Percentiles rank a stretch among this genome's conserved stretches.
phyloP scores from a whole-genome alignment of 2,329 filamentous ascomycete genomes.

The Diaporthe vexans region DNA sequence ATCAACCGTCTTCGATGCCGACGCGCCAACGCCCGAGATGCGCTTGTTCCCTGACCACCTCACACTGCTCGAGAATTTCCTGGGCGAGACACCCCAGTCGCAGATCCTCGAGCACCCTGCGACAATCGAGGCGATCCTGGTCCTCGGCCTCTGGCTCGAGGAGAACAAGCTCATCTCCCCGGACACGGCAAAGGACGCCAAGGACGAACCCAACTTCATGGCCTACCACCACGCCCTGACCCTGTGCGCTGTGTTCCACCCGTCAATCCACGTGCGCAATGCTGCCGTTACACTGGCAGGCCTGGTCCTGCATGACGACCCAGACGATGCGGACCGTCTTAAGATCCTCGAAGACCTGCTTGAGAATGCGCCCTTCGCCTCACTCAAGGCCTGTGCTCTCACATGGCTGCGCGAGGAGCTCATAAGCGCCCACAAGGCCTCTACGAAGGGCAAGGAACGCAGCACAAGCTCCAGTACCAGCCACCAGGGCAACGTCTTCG shows the following conservation, averaged over 20 bases:
- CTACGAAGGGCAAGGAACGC: conserved; percentile 15
- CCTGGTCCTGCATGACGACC: conserved; percentile 69
- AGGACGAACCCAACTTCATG: conserved; percentile 61
- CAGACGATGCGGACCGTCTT: conserved; percentile 70
- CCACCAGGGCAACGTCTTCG: conserved; percentile 58
- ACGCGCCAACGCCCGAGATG: conserved; percentile 66
- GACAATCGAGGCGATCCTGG: conserved; percentile 71
- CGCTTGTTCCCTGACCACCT: conserved; percentile 73
- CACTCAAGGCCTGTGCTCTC: conserved; percentile 73
- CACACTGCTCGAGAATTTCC: conserved; percentile 65
- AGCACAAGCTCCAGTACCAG: conserved; percentile 47
- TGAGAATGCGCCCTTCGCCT: conserved; percentile 75
- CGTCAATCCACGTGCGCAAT: conserved; percentile 66
- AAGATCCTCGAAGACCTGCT: conserved; percentile 75
- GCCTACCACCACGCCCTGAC: conserved; percentile 72
- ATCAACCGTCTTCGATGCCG: conserved; percentile 70
- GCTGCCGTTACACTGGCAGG: conserved; percentile 68
- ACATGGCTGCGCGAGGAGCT: conserved; percentile 76
- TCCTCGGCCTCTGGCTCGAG: conserved; percentile 72
- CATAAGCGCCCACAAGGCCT: conserved; percentile 56
- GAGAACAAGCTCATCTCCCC: conserved; percentile 60
- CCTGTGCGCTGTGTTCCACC: conserved; percentile 70
- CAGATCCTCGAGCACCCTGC: conserved; percentile 66
- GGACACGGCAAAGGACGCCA: conserved; percentile 43
- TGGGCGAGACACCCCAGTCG: conserved; percentile 63